These are phyloP conservation scores for Starmerella sp. DNA, from an alignment of 805 yeast species.

Conservation along the genomic window DNA sequence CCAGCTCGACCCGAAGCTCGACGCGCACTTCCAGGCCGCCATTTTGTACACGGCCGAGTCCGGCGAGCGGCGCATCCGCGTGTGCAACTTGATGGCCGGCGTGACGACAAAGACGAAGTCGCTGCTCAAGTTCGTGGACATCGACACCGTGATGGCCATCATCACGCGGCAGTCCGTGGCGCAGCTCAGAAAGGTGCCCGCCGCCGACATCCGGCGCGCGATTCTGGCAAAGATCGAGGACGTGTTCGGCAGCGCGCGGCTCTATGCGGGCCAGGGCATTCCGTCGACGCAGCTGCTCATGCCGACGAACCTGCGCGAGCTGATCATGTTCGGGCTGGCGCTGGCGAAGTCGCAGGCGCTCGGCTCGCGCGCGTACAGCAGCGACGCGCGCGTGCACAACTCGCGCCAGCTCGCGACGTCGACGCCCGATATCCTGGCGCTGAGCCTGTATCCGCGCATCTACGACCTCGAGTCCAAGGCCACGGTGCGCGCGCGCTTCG, in stretches of 20 bases:
- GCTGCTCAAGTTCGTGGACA: constrained; percentile 70
- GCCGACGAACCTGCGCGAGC: constrained; percentile 67
- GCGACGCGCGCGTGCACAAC: constrained; percentile 54
- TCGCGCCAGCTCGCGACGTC: constrained; percentile 41
- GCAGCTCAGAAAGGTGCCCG: constrained; percentile 26
- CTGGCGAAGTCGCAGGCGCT: constrained; percentile 60
- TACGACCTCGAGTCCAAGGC: background rate
- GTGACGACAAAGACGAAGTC: constrained; percentile 64
- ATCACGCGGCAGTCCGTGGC: constrained; percentile 41
- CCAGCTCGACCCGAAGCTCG: constrained; percentile 49
- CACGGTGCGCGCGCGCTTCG: constrained; percentile 26
- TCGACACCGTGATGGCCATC: constrained; percentile 48
- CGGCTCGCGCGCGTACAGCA: constrained; percentile 37
- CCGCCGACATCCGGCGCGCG: constrained; percentile 35
- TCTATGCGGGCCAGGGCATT: constrained; percentile 31
- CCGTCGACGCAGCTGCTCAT: constrained; percentile 57
- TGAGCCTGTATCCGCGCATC: constrained; percentile 69
- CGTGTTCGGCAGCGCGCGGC: constrained; percentile 49
- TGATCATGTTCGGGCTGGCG: constrained; percentile 56
- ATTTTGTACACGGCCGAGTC: constrained; percentile 52
- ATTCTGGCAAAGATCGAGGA: constrained; percentile 44
- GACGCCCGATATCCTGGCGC: constrained; percentile 46
- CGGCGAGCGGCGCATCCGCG: constrained; percentile 76
- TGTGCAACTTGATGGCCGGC: constrained; percentile 72
- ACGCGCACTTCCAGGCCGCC: constrained; percentile 87